phyloP scores from a whole-genome alignment of 345 rosid species.

The Litchi chinensis region DNA sequence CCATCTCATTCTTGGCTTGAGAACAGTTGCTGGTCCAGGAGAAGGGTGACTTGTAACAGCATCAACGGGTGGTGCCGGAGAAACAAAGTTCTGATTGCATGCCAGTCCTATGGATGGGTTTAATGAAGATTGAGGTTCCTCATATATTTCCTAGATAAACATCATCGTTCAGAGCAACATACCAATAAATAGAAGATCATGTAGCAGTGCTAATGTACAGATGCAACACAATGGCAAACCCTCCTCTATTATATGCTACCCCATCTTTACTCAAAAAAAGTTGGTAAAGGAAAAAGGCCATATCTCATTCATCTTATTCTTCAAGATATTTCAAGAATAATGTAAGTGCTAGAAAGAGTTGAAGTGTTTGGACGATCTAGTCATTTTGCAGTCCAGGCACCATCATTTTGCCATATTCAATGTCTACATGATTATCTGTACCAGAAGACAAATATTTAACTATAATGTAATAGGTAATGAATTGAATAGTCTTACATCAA shows the following conservation, averaged over 20 bases:
- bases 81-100: slow-evolving; percentile 34
- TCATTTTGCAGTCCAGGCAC: neutral
- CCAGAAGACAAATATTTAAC: neutral
- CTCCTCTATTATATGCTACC: too few species aligned
- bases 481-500: slow-evolving; percentile 59
- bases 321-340: neutral
- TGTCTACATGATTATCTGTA: neutral
- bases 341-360: neutral
- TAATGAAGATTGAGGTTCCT: slow-evolving; percentile 41
- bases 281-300: neutral
- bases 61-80: slow-evolving; percentile 40
- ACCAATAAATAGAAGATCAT: slow-evolving; percentile 17
- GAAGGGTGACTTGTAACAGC: slow-evolving; percentile 49
- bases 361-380: neutral
- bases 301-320: neutral
- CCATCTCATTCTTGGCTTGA: slow-evolving; percentile 94
- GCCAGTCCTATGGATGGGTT: slow-evolving; percentile 34
- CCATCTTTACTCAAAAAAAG: neutral
- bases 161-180: slow-evolving; percentile 30
- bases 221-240: neutral
- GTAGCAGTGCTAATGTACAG: neutral
- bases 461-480: neutral
- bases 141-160: slow-evolving; percentile 69
- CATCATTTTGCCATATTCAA: neutral
- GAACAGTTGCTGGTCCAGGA: slow-evolving; percentile 47